phyloP scores from a whole-genome alignment of 805 yeast species.

The Candida quercuum region DNA sequence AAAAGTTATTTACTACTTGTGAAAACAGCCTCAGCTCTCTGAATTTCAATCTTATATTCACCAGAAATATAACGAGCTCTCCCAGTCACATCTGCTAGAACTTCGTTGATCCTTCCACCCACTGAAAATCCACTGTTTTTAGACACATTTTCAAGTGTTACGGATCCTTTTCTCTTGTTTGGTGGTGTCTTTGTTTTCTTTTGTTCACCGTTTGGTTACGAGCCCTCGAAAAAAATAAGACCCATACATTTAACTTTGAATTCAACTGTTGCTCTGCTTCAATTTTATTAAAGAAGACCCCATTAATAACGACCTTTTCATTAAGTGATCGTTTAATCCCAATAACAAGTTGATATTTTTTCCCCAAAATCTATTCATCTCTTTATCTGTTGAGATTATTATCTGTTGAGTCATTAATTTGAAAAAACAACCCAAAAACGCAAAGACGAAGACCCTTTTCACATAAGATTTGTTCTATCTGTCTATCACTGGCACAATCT shows the following conservation, averaged over 20 bases:
- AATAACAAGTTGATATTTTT: not conserved
- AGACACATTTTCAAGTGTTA: not conserved
- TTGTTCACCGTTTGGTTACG: not conserved
- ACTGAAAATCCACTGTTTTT: constrained; percentile 1
- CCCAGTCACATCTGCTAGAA: too few species aligned
- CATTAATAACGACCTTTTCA: constrained; percentile 36
- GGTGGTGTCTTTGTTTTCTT: not conserved
- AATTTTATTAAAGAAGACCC: too few species aligned
- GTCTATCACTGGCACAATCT: too few species aligned
- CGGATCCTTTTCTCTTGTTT: not conserved
- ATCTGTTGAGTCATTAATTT: constrained; percentile 1
- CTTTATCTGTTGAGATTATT: not conserved
- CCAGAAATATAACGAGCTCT: too few species aligned
- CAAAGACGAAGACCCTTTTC: too few species aligned
- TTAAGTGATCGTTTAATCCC: constrained; percentile 34
- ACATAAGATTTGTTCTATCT: too few species aligned
- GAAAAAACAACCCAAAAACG: constrained; percentile 8
- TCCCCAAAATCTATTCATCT: not conserved
- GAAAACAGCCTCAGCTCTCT: too few species aligned
- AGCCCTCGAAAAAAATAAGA: not conserved
- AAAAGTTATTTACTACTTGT: too few species aligned
- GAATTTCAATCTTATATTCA: too few species aligned
- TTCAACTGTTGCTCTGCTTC: too few species aligned
- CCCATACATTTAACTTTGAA: too few species aligned
- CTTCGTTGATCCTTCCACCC: not conserved